Evolutionary conservation across 2,329 filamentous ascomycete species (phyloP).

Genomic region (Lithohypha guttulata): DNA sequence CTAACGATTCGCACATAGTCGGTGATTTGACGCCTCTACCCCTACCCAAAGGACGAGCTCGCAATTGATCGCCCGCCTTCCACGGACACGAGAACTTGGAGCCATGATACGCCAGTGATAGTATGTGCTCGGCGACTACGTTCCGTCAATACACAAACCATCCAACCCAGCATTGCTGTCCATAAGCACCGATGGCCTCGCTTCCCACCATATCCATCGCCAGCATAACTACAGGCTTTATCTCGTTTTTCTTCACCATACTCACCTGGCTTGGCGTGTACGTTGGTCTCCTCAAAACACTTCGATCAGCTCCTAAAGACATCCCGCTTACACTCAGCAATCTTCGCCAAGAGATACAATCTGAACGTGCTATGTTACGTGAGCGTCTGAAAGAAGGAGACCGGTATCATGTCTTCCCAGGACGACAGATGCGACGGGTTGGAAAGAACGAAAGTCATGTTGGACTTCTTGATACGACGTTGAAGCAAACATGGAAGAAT

Average conservation of each 20-base stretch:
- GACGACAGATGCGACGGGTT: constrained; percentile 2
- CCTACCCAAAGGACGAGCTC: no score
- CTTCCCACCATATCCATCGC: not conserved
- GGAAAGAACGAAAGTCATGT: constrained; percentile 4
- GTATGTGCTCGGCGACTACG: no score
- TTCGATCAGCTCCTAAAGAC: constrained; percentile 12
- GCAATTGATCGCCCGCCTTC: no score
- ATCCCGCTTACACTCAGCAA: constrained; percentile 19
- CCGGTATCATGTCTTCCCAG: constrained; percentile 14
- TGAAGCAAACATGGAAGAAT: constrained; percentile 16
- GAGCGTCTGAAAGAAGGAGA: constrained; percentile 16
- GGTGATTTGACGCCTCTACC: no score
- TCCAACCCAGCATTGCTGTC: no score
- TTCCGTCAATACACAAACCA: no score
- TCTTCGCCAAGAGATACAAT: constrained; percentile 17
- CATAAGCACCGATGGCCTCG: no score
- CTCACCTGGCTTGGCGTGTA: constrained; percentile 19
- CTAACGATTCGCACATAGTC: no score
- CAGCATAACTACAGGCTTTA: constrained; percentile 16
- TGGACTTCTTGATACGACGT: constrained; percentile 12
- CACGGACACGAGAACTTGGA: no score
- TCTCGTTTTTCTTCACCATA: constrained; percentile 18
- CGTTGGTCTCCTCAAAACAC: constrained; percentile 15
- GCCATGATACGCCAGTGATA: no score
- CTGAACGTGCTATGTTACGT: constrained; percentile 14